phyloP scores from a whole-genome alignment of 2,329 filamentous ascomycete genomes.

The Aspergillus pseudoterreus region DNA sequence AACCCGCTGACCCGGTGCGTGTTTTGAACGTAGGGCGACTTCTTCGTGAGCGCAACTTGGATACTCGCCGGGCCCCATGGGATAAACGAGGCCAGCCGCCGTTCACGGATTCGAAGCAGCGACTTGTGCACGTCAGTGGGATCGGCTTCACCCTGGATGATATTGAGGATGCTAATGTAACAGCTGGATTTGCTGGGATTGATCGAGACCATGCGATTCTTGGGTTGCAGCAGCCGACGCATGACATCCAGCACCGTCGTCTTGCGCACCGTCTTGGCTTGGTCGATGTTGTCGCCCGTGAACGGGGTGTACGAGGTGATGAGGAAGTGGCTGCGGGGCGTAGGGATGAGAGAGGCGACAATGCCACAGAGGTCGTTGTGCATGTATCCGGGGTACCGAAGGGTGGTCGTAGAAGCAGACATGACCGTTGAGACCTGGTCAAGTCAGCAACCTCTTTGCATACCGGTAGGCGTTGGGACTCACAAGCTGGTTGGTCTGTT shows the following conservation, averaged over 20 bases:
- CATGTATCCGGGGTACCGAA: constrained; percentile 98
- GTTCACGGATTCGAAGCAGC: constrained; percentile 88
- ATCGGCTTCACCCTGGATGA: constrained; percentile 97
- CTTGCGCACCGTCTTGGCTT: constrained; percentile 96
- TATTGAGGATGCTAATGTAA: constrained; percentile 98
- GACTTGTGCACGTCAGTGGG: constrained; percentile 98
- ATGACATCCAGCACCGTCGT: constrained; percentile 98
- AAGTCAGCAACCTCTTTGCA: constrained; percentile 1
- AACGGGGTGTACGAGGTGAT: constrained; percentile 99
- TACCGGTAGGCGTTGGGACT: constrained; percentile 13
- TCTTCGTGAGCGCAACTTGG: constrained; percentile 93
- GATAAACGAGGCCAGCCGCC: constrained; percentile 90
- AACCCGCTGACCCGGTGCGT: constrained; percentile 91
- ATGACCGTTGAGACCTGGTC: constrained; percentile 84
- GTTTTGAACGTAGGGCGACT: constrained; percentile 92
- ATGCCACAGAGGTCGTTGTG: constrained; percentile 99
- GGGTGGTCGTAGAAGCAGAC: constrained; percentile 94
- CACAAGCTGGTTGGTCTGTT: constrained; percentile 94
- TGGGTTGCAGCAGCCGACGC: constrained; percentile 89
- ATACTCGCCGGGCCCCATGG: constrained; percentile 98
- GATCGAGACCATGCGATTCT: constrained; percentile 98
- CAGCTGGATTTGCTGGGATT: constrained; percentile 94
- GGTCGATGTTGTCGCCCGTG: constrained; percentile 91
- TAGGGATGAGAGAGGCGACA: constrained; percentile 90
- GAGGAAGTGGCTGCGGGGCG: constrained; percentile 93